phyloP scores from a whole-genome alignment of 805 yeast species.

The Yamadazyma akitaensis region DNA sequence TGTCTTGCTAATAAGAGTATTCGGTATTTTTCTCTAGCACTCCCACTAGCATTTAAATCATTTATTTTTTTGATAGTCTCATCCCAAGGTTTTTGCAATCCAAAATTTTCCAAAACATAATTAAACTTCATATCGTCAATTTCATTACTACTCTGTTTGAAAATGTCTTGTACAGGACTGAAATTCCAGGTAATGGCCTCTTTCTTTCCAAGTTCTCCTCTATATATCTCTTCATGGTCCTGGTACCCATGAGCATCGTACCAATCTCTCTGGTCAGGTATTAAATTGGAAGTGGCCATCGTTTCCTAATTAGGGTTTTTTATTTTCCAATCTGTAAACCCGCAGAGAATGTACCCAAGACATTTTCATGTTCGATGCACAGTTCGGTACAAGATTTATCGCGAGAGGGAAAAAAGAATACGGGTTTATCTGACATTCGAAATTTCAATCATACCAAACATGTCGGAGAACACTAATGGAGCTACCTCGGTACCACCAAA shows the following conservation, averaged over 20 bases:
- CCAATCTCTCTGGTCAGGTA: slow-evolving; percentile 29
- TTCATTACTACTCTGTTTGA: slow-evolving; percentile 41
- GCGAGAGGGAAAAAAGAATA: slow-evolving; percentile 2
- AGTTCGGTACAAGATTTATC: neutral
- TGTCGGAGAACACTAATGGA: slow-evolving; percentile 2
- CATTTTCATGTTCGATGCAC: neutral
- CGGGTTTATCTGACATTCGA: neutral
- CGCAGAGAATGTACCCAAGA: neutral
- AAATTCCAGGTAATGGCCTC: slow-evolving; percentile 38
- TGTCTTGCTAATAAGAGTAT: slow-evolving; percentile 58
- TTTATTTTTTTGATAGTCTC: slow-evolving; percentile 27
- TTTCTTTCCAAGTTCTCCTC: slow-evolving; percentile 1
- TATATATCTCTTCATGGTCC: slow-evolving; percentile 18
- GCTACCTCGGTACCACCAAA: neutral
- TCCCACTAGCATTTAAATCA: slow-evolving; percentile 25
- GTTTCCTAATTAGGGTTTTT: neutral
- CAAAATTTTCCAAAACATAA: slow-evolving; percentile 43
- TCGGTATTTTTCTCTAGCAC: slow-evolving; percentile 32
- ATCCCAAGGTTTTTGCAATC: slow-evolving; percentile 41
- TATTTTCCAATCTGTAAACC: no score
- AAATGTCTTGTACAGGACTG: slow-evolving; percentile 46
- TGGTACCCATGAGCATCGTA: slow-evolving; percentile 30
- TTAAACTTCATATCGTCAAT: slow-evolving; percentile 47
- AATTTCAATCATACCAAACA: neutral
- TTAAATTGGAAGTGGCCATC: neutral